phyloP scores from a whole-genome alignment of 2,329 filamentous ascomycete genomes.

The Hymenoscyphus infarciens region DNA sequence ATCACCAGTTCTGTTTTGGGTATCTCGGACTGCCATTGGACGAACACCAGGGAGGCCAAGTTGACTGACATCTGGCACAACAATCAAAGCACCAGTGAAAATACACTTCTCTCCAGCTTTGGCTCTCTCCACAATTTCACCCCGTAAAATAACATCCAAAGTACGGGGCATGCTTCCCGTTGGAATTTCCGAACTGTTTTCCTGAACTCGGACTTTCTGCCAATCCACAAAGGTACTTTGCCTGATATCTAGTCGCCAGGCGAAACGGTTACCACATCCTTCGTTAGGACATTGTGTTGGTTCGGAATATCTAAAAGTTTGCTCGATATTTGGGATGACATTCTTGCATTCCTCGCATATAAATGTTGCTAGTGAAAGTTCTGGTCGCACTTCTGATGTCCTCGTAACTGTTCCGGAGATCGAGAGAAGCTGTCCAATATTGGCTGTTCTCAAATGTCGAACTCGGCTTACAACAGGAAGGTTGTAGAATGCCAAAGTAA shows the following conservation, averaged over 20 bases:
- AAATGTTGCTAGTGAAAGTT: conserved; percentile 89
- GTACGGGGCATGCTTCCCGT: conserved; percentile 98
- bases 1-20: conserved; percentile 72
- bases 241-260: conserved; percentile 95
- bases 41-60: conserved; percentile 82
- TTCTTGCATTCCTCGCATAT: conserved; percentile 83
- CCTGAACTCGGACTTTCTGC: conserved; percentile 97
- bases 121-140: conserved; percentile 94
- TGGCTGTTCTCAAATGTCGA: conserved; percentile 66
- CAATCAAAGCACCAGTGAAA: conserved; percentile 93
- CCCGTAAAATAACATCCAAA: conserved; percentile 93
- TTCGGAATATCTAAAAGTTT: conserved; percentile 96
- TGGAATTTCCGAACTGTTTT: conserved; percentile 97
- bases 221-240: conserved; percentile 98
- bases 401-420: conserved; percentile 96
- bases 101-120: conserved; percentile 98
- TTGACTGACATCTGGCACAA: conserved; percentile 95
- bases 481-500: conserved; percentile 74
- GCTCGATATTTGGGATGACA: conserved; percentile 85
- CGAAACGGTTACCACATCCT: conserved; percentile 80
- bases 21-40: conserved; percentile 81
- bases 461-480: conserved; percentile 47
- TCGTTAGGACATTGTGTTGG: conserved; percentile 91
- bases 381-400: conserved; percentile 93
- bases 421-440: conserved; percentile 89